Percentiles rank a stretch among this genome's conserved stretches.
Conservation (phyloP, 805 yeast species). For the Blastobotrys terrestris region DNA sequence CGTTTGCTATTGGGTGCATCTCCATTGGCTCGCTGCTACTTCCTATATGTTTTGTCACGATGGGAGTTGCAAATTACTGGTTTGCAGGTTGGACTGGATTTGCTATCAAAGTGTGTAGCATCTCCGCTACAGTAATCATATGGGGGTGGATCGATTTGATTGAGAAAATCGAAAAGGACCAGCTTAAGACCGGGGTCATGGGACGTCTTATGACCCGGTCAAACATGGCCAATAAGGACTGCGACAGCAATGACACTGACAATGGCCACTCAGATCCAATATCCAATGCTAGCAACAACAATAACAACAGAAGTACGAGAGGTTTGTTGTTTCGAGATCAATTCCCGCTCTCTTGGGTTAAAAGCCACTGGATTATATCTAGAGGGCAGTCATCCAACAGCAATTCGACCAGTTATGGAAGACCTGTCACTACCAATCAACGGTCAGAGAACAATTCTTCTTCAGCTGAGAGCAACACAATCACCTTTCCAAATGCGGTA, state of each 20-base stretch:
- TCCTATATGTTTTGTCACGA: slow-evolving; percentile 34
- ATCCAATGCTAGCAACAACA: background rate
- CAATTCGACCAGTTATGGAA: background rate
- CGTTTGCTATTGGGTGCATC: slow-evolving; percentile 45
- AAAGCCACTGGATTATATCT: slow-evolving; percentile 3
- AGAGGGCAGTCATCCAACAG: slow-evolving; percentile 6
- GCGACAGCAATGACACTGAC: background rate
- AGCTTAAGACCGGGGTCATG: slow-evolving; percentile 51
- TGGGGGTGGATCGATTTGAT: slow-evolving; percentile 66
- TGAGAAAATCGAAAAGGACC: slow-evolving; percentile 41
- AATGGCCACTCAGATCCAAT: too few species aligned
- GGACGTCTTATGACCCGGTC: slow-evolving; percentile 40
- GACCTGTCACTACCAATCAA: slow-evolving; percentile 21
- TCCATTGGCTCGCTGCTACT: slow-evolving; percentile 36
- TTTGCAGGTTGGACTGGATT: slow-evolving; percentile 46
- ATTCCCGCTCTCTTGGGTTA: slow-evolving; percentile 2
- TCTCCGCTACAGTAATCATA: slow-evolving; percentile 45
- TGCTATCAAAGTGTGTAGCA: slow-evolving; percentile 41
- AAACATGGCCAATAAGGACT: background rate
- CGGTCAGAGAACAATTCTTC: slow-evolving; percentile 25
- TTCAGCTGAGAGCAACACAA: background rate
- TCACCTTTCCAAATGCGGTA: background rate
- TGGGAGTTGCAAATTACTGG: slow-evolving; percentile 37
- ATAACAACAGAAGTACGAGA: background rate
- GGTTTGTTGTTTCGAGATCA: background rate